Evolutionary conservation across 192 early-diverging fungal species (phyloP).

Genomic region (Linderina pennispora): DNA sequence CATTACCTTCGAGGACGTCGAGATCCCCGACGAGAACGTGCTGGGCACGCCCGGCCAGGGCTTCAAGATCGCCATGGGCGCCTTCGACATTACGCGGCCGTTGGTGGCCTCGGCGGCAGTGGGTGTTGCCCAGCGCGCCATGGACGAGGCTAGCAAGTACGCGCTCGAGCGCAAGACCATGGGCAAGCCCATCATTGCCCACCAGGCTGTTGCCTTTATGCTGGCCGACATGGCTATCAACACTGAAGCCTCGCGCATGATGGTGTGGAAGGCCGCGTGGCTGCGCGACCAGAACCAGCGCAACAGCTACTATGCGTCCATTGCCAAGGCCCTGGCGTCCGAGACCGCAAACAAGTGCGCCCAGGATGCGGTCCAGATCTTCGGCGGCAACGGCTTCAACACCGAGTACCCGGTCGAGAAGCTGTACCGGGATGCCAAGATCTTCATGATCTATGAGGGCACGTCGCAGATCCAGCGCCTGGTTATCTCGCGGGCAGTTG

Average conservation of each 20-base stretch:
- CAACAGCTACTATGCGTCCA: slow-evolving; percentile 93
- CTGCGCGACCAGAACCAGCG: slow-evolving; percentile 77
- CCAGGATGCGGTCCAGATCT: slow-evolving; percentile 91
- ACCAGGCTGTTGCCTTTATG: slow-evolving; percentile 93
- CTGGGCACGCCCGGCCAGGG: slow-evolving; percentile 71
- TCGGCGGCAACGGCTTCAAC: slow-evolving; percentile 88
- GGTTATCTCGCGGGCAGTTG: slow-evolving; percentile 78
- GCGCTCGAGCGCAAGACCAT: slow-evolving; percentile 91
- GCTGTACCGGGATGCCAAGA: slow-evolving; percentile 89
- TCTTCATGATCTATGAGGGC: slow-evolving; percentile 97
- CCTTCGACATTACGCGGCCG: slow-evolving; percentile 92
- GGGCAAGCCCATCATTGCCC: slow-evolving; percentile 83
- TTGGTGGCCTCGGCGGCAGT: slow-evolving; percentile 84
- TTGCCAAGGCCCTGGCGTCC: slow-evolving; percentile 85
- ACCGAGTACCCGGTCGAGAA: slow-evolving; percentile 94
- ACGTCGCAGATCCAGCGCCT: slow-evolving; percentile 93
- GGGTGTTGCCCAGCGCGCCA: slow-evolving; percentile 84
- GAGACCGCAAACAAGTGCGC: slow-evolving; percentile 78
- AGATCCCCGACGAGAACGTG: slow-evolving; percentile 72
- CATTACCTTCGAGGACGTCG: slow-evolving; percentile 79
- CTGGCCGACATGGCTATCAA: slow-evolving; percentile 96
- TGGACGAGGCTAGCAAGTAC: slow-evolving; percentile 90
- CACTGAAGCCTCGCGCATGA: slow-evolving; percentile 77
- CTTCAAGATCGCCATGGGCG: slow-evolving; percentile 97
- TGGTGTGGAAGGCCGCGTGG: slow-evolving; percentile 83